Evolutionary conservation across 2,329 filamentous ascomycete species (phyloP).

Genomic region (Pseudogymnoascus sp.): DNA sequence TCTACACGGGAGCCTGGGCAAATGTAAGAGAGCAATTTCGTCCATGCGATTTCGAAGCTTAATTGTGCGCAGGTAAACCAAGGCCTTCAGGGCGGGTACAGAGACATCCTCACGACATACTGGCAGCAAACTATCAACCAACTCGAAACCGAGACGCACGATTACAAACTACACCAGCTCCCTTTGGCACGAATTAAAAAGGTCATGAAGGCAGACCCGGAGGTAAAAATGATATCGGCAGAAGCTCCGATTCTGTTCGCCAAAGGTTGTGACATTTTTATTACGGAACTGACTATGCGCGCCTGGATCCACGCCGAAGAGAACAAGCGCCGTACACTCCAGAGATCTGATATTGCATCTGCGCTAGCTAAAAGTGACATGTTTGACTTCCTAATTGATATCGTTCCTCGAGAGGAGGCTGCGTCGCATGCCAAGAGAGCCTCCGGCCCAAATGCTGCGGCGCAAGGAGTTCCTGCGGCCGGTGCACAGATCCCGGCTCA

Average conservation of each 20-base stretch:
- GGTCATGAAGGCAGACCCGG: slow-evolving; percentile 98
- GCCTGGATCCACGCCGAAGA: slow-evolving; percentile 99
- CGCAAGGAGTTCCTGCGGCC: slow-evolving; percentile 40
- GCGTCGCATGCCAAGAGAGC: slow-evolving; percentile 74
- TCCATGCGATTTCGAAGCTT: slow-evolving; percentile 15
- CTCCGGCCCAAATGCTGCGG: slow-evolving; percentile 37
- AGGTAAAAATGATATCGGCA: slow-evolving; percentile 99
- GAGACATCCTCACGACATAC: slow-evolving; percentile 96
- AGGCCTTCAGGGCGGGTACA: slow-evolving; percentile 83
- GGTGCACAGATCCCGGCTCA: slow-evolving; percentile 43
- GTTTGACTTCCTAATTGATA: slow-evolving; percentile 99
- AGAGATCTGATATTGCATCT: slow-evolving; percentile 92
- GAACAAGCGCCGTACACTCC: slow-evolving; percentile 92
- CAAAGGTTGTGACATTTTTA: slow-evolving; percentile 98
- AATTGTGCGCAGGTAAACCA: slow-evolving; percentile 68
- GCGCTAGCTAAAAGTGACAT: slow-evolving; percentile 96
- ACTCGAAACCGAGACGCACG: slow-evolving; percentile 88
- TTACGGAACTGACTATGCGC: slow-evolving; percentile 97
- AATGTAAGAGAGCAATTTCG: slow-evolving; percentile 55
- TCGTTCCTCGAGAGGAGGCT: slow-evolving; percentile 92
- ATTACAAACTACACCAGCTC: slow-evolving; percentile 97
- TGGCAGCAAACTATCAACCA: slow-evolving; percentile 98
- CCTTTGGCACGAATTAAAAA: slow-evolving; percentile 99
- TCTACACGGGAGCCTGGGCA: slow-evolving; percentile 90
- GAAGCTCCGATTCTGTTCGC: slow-evolving; percentile 97